Evolutionary conservation across 768 basidiomycete genomes (phyloP).

Genomic region (Pulveroboletus ravenelii): DNA sequence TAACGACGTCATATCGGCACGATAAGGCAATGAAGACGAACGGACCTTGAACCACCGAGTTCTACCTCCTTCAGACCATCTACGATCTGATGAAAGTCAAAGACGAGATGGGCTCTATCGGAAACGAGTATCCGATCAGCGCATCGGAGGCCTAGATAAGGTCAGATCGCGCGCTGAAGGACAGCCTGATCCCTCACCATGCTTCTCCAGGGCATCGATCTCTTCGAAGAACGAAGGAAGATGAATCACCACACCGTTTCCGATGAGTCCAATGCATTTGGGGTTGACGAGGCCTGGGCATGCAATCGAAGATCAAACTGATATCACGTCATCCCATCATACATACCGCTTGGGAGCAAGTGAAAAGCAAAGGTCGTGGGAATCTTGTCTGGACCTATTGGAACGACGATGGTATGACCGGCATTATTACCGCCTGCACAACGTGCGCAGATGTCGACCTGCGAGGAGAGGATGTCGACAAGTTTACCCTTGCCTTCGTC

Average conservation of each 20-base stretch:
- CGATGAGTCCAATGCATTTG: conserved; percentile 80
- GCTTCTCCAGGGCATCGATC: conserved; percentile 75
- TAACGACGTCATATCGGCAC: background rate
- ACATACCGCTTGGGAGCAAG: conserved; percentile 82
- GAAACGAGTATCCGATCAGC: conserved; percentile 84
- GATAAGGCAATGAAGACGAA: background rate
- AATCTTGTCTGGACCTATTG: conserved; percentile 58
- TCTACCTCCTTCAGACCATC: conserved; percentile 98
- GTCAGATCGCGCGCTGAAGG: conserved; percentile 1
- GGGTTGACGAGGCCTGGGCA: conserved; percentile 29
- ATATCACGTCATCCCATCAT: background rate
- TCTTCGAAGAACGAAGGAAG: conserved; percentile 93
- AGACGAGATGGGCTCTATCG: conserved; percentile 94
- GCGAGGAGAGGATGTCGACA: conserved; percentile 90
- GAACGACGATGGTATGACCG: conserved; percentile 94
- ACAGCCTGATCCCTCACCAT: conserved; percentile 50
- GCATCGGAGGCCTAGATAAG: conserved; percentile 71
- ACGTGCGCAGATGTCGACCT: conserved; percentile 88
- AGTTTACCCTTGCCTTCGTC: conserved; percentile 95
- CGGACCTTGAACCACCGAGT: conserved; percentile 79
- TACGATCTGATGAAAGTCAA: conserved; percentile 99
- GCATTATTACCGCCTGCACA: conserved; percentile 99
- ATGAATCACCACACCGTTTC: conserved; percentile 94
- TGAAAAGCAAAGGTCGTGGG: conserved; percentile 93
- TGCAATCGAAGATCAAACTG: background rate